Conservation (phyloP, 2,329 filamentous ascomycete species). For the Gnomoniopsis sp. region DNA sequence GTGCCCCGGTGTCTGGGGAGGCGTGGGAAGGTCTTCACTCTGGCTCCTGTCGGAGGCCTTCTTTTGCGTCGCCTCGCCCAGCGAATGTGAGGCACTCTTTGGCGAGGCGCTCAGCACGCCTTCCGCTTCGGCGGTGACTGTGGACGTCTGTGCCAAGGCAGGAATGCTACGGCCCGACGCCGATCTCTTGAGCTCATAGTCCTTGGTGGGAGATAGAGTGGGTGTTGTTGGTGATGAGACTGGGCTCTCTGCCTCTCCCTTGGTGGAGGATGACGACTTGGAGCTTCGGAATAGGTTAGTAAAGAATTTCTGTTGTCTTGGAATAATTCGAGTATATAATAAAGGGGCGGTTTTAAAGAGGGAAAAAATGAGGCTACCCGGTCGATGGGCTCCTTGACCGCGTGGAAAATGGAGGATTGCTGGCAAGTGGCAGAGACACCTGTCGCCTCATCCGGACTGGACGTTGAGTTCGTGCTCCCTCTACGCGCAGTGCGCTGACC, state of each 20-base stretch:
- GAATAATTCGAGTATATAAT: no score
- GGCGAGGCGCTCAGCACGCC: slow-evolving; percentile 8
- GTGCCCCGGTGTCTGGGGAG: slow-evolving; percentile 15
- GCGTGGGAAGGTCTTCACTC: slow-evolving; percentile 13
- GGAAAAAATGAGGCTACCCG: slow-evolving; percentile 5
- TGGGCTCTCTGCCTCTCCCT: slow-evolving; percentile 7
- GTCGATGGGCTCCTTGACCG: slow-evolving; percentile 3
- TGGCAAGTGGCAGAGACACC: slow-evolving; percentile 15
- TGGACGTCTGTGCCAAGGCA: slow-evolving; percentile 8
- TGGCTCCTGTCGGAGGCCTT: background rate
- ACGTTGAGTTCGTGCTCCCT: background rate
- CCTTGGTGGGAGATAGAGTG: background rate
- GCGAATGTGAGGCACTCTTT: slow-evolving; percentile 1
- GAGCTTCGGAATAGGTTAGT: background rate
- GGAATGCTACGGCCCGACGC: slow-evolving; percentile 11
- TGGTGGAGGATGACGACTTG: slow-evolving; percentile 1
- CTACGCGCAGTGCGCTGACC: background rate
- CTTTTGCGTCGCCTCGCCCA: slow-evolving; percentile 1
- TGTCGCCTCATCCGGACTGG: background rate
- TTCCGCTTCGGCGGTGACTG: slow-evolving; percentile 13
- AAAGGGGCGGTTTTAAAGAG: background rate
- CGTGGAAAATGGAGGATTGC: slow-evolving; percentile 13
- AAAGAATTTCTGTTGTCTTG: background rate
- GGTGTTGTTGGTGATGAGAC: slow-evolving; percentile 2
- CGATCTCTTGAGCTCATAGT: slow-evolving; percentile 10